These are phyloP conservation scores for Candida glucosophila DNA, from an alignment of 1,139 yeast genomes.

Conservation along the genomic window DNA sequence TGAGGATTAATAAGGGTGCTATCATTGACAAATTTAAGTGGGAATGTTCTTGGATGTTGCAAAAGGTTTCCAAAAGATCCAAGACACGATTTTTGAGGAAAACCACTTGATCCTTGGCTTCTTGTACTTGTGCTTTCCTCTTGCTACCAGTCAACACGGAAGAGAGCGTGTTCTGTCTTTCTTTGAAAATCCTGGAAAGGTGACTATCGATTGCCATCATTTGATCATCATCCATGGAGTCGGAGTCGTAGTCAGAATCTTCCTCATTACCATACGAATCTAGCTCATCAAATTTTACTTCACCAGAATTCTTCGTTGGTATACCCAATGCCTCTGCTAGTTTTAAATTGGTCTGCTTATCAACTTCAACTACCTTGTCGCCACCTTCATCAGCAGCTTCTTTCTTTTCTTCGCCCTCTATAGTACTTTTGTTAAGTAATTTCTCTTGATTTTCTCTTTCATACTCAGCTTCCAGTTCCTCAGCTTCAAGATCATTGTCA, in stretches of 20 bases:
- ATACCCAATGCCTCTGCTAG: conserved; percentile 74
- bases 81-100: conserved; percentile 72
- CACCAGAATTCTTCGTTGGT: conserved; percentile 41
- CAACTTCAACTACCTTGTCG: conserved; percentile 38
- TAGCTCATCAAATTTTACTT: conserved; percentile 34
- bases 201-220: conserved; percentile 94
- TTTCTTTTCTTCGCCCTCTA: no score
- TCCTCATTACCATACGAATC: conserved; percentile 27
- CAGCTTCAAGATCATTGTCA: conserved; percentile 15
- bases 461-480: conserved; percentile 7
- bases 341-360: conserved; percentile 59
- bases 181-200: conserved; percentile 74
- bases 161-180: conserved; percentile 57
- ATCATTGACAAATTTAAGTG: conserved; percentile 35
- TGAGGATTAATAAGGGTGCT: conserved; percentile 52
- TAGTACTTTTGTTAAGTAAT: conserved; percentile 7
- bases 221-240: conserved; percentile 91
- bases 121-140: conserved; percentile 59
- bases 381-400: no score
- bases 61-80: conserved; percentile 64
- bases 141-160: conserved; percentile 49
- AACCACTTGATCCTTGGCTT: conserved; percentile 73
- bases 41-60: conserved; percentile 38
- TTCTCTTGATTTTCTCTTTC: conserved; percentile 8
- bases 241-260: conserved; percentile 50